phyloP scores from a whole-genome alignment of 2,329 filamentous ascomycete genomes.

The Amphichorda felina region DNA sequence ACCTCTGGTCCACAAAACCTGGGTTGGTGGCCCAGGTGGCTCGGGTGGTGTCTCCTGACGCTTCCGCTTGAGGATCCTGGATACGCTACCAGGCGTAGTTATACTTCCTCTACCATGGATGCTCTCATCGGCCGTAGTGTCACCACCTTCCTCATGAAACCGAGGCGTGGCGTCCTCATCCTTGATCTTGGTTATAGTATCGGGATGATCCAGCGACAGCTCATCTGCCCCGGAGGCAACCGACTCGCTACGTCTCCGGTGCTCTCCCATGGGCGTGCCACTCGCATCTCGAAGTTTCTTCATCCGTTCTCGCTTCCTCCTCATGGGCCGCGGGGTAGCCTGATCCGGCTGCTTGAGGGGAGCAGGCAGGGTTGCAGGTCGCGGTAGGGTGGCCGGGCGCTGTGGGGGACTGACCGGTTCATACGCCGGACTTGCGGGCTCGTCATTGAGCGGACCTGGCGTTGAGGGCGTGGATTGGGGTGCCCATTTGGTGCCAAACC shows the following conservation, averaged over 20 bases:
- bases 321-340: not conserved
- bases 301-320: not conserved
- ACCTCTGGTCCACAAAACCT: slow-evolving; percentile 65
- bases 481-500: slow-evolving; percentile 47
- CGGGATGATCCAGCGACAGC: slow-evolving; percentile 28
- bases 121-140: slow-evolving; percentile 44
- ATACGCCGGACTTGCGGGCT: slow-evolving; percentile 37
- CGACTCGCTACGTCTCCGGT: slow-evolving; percentile 27
- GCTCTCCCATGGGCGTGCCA: not conserved
- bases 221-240: slow-evolving; percentile 35
- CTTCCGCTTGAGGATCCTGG: slow-evolving; percentile 41
- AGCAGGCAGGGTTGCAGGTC: slow-evolving; percentile 8
- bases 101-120: slow-evolving; percentile 24
- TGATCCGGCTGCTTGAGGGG: not conserved
- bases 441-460: slow-evolving; percentile 25
- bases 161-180: slow-evolving; percentile 45
- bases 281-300: slow-evolving; percentile 1
- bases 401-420: slow-evolving; percentile 48
- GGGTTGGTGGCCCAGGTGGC: slow-evolving; percentile 43
- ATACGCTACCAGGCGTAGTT: slow-evolving; percentile 22
- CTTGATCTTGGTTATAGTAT: slow-evolving; percentile 36
- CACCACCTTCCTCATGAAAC: slow-evolving; percentile 41
- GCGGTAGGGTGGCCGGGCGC: slow-evolving; percentile 22
- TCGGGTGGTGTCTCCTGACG: slow-evolving; percentile 37
- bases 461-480: slow-evolving; percentile 46